Percentiles rank a stretch among this genome's conserved stretches.
Evolutionary conservation across 1,284 basidiomycete species (phyloP).

Genomic region (Austroboletus niveus): DNA sequence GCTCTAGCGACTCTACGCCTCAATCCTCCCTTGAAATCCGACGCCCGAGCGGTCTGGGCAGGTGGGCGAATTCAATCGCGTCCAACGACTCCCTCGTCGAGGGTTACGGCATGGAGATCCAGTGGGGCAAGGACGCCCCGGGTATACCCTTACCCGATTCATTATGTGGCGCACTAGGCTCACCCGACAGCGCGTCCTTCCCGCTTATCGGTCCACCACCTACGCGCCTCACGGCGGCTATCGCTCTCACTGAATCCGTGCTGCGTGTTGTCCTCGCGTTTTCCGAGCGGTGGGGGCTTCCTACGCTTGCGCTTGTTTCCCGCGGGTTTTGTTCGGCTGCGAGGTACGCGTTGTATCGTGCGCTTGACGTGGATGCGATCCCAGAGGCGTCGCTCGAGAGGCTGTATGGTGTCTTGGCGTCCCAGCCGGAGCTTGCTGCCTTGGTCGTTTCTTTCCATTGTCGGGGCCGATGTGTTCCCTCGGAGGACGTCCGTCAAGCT

Average conservation of each 20-base stretch:
- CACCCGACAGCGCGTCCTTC: neutral
- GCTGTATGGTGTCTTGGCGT: conserved; percentile 22
- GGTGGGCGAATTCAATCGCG: conserved; percentile 29
- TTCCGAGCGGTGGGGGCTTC: conserved; percentile 18
- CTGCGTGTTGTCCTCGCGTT: conserved; percentile 21
- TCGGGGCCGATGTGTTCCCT: conserved; percentile 4
- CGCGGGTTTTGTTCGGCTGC: conserved; percentile 18
- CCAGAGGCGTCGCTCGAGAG: conserved; percentile 8
- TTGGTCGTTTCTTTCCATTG: conserved; percentile 26
- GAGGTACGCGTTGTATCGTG: conserved; percentile 22
- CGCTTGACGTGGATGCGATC: conserved; percentile 20
- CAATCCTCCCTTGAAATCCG: conserved; percentile 33
- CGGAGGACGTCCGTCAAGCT: conserved; percentile 20
- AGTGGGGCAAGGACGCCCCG: neutral
- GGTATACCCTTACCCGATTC: conserved; percentile 22
- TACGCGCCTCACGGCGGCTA: neutral
- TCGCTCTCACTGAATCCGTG: conserved; percentile 21
- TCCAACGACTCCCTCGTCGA: conserved; percentile 15
- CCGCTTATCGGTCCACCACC: neutral
- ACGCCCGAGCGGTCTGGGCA: conserved; percentile 30
- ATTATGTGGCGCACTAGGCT: conserved; percentile 6
- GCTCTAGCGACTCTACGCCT: conserved; percentile 23
- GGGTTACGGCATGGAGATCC: conserved; percentile 1
- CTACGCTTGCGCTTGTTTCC: conserved; percentile 23
- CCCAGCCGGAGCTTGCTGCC: conserved; percentile 18